Base-by-base conservation (phyloP, 768 basidiomycete species). In the Hygrophorus russula region DNA sequence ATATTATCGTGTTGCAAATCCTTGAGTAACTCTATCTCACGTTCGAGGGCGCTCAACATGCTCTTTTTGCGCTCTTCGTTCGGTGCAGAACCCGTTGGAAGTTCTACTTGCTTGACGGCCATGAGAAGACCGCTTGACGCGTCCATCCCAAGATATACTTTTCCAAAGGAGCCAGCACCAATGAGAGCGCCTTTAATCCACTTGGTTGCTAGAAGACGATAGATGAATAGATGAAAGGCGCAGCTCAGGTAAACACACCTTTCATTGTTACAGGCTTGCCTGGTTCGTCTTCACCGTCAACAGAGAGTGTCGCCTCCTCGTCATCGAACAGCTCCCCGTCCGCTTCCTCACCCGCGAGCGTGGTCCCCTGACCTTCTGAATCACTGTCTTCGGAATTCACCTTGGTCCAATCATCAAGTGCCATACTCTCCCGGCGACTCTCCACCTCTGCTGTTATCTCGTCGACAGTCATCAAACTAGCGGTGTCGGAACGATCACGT, bases 101-200 rank as follows among this genome's bases (percentile, higher is more conserved):
- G 73, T 55, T 93, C 88, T 35, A 97, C 92, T 70, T 97, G 92
- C 65, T 97, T 97, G 50, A 97, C 92, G 31, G 92, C 92, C 92
- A 97, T 96, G 49, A 97, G 70, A 15, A 92, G 66, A 18, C 92
- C 92, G 39, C 73, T 85, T 14, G 84, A 74, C 0, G 90, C 87
- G 60, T 93, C 92, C 89, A 96, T 91, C 28, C 90, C 91, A 8
- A 96, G 78, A 61, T 90, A 96, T 31, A 96, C 91, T 56, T 90
- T 89, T 41, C 92, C 91, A 55, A 94, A 94, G 0, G 92, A 94
- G 3, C 90, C 91, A 36, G 90, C 84, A 48, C 93, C 91, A 49
- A 96, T 94, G 52, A 96, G 74, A 8, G 92, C 92, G 38, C 91
- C 92, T 53, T 93, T 93, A 64, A 93, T 91, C 92, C 93, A 97